phyloP scores from a whole-genome alignment of 257 asterid species.

The Lithospermum erythrorhizon region DNA sequence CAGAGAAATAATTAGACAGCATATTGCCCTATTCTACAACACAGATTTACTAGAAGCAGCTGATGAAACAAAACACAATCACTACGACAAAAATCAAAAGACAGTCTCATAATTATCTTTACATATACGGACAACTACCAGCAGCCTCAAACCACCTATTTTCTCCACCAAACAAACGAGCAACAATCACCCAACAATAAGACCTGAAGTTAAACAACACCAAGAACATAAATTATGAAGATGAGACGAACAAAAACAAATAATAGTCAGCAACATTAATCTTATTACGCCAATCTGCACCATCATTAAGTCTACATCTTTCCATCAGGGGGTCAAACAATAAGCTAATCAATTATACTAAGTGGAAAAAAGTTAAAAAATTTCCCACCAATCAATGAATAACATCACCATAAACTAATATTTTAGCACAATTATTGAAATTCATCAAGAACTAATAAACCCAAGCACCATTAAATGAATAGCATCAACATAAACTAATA shows the following conservation, averaged over 20 bases:
- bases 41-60: conserved; percentile 16
- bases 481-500: too few relatives aligned
- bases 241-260: not conserved
- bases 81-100: conserved; percentile 21
- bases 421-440: too few relatives aligned
- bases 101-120: conserved; percentile 55
- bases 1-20: conserved; percentile 59
- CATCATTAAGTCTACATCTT: not conserved
- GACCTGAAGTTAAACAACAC: not conserved
- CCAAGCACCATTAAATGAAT: too few relatives aligned
- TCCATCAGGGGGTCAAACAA: not conserved
- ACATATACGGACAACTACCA: conserved; percentile 26
- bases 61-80: conserved; percentile 21
- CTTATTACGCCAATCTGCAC: too few relatives aligned
- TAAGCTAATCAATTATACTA: not conserved
- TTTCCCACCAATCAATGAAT: not conserved
- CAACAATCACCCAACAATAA: not conserved
- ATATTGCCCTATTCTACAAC: conserved; percentile 30
- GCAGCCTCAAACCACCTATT: conserved; percentile 12
- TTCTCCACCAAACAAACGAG: conserved; percentile 14
- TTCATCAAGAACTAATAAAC: too few relatives aligned
- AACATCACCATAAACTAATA: not conserved
- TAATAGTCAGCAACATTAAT: not conserved
- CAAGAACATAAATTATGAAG: not conserved
- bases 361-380: too few relatives aligned